Conservation (phyloP, 768 basidiomycete genomes). For the Podaxis sp. region DNA sequence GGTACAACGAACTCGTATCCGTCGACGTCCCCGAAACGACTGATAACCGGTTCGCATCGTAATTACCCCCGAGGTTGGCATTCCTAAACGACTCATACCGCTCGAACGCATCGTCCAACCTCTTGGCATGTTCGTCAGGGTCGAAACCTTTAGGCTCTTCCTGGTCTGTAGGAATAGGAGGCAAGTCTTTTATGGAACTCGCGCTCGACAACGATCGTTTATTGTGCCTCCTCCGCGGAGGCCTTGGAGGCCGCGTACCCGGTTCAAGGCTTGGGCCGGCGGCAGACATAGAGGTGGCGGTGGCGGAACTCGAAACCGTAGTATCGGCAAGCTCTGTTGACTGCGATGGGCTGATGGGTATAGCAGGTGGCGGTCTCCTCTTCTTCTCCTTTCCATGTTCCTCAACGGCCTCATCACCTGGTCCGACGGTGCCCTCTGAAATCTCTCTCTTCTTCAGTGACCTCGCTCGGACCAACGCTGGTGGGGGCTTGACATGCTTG, state of each 20-base stretch:
- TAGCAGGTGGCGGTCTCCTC: slow-evolving; percentile 17
- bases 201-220: slow-evolving; percentile 2
- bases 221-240: background rate
- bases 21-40: slow-evolving; percentile 54
- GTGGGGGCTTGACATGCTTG: slow-evolving; percentile 47
- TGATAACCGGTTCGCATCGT: slow-evolving; percentile 50
- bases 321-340: background rate
- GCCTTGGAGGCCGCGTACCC: background rate
- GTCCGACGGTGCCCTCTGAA: slow-evolving; percentile 1
- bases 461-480: slow-evolving; percentile 33
- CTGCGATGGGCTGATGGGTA: background rate
- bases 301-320: background rate
- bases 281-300: background rate
- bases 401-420: background rate
- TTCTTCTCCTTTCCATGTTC: slow-evolving; percentile 8
- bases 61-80: slow-evolving; percentile 33
- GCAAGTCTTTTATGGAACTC: slow-evolving; percentile 6
- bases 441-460: slow-evolving; percentile 19
- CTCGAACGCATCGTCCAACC: slow-evolving; percentile 83
- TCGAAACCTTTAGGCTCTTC: slow-evolving; percentile 23
- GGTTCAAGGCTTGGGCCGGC: background rate
- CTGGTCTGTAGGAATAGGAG: background rate
- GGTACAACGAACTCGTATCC: slow-evolving; percentile 15
- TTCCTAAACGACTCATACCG: slow-evolving; percentile 85
- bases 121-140: slow-evolving; percentile 38